Base-by-base conservation (phyloP, 1,139 yeast genomes). In the Suhomyces bokatorum region DNA sequence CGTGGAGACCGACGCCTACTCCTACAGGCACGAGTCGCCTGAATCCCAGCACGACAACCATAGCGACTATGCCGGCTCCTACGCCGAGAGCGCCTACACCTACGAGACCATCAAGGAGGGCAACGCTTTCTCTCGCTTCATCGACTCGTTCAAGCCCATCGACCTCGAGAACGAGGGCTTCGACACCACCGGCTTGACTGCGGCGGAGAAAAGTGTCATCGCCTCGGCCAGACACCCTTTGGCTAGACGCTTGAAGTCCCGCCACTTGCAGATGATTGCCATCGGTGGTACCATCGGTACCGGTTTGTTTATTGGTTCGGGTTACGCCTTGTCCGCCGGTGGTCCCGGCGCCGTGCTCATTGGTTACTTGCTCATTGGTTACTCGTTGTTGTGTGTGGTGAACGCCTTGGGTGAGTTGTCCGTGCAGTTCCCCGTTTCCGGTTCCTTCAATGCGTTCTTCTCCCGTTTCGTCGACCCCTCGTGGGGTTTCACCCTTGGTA, bases 231-330 rank as follows among this genome's bases (percentile, higher is more conserved):
- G 64, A 45, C 65, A 60, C 32, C 60, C 59, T 1, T 50, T 57
- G 47, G 51, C 54, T 35, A 29, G 66, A 65, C 37, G 66, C 49
- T 55, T 67, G 67, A 58, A 58, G 43, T 49, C 59, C 31, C 54
- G 66, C 43, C 66, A 60, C 40, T 53, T 62, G 51, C 63, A 60
- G 40, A 61, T 61, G 65, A 61, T 61, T 37, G 63, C 65, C 46
- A 60, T 61, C 33, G 66, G 64, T 38, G 66, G 66, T 45, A 53
- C 64, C 54, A 56, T 57, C 34, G 60, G 58, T 54, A 67, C 81
- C 12, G 81, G 81, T 55, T 62, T 77, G 44, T 75, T 75, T 56
- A 86, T 88, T 11, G 85, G 89, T 45, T 78, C 85, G 48, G 96
- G 95, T 26, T 74, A 77, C 43, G 85, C 86, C 2, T 69, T 89